phyloP scores from a whole-genome alignment of 805 yeast species.

The Isabelozyma rhagii region DNA sequence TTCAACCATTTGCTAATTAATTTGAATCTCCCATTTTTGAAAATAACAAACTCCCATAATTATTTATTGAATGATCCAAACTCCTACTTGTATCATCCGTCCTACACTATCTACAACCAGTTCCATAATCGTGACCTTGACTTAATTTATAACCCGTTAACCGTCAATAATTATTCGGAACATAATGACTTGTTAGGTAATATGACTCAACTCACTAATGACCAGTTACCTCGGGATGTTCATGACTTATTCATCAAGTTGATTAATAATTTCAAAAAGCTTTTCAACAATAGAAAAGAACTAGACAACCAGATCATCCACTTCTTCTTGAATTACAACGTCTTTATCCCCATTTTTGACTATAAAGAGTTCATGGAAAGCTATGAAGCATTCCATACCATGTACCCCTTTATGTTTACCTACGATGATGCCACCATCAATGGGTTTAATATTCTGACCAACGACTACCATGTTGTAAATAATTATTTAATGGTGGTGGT shows the following conservation, averaged over 20 bases:
- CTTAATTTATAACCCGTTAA: conserved; percentile 38
- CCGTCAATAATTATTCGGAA: conserved; percentile 17
- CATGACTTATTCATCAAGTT: conserved; percentile 43
- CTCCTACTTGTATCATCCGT: conserved; percentile 39
- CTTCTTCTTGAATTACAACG: conserved; percentile 51
- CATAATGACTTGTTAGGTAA: conserved; percentile 13
- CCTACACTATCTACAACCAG: conserved; percentile 33
- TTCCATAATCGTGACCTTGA: conserved; percentile 35
- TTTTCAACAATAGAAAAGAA: conserved; percentile 34
- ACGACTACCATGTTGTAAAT: conserved; percentile 41
- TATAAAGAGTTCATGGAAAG: conserved; percentile 51
- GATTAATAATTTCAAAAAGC: conserved; percentile 40
- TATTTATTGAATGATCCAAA: conserved; percentile 39
- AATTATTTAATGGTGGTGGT: conserved; percentile 41
- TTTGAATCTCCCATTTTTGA: conserved; percentile 41
- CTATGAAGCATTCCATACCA: conserved; percentile 46
- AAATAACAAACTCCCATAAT: conserved; percentile 43
- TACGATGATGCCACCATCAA: conserved; percentile 45
- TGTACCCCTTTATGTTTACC: conserved; percentile 47
- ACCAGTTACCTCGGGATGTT: conserved; percentile 35
- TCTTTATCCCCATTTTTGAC: conserved; percentile 53
- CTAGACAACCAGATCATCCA: conserved; percentile 47
- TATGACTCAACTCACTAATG: conserved; percentile 9
- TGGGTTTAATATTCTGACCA: conserved; percentile 45
- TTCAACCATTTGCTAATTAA: conserved; percentile 42